These are phyloP conservation scores for Sphagnum magellanicum DNA, from an alignment of 228 moss, liverwort and hornwort genomes.

Conservation along the genomic window DNA sequence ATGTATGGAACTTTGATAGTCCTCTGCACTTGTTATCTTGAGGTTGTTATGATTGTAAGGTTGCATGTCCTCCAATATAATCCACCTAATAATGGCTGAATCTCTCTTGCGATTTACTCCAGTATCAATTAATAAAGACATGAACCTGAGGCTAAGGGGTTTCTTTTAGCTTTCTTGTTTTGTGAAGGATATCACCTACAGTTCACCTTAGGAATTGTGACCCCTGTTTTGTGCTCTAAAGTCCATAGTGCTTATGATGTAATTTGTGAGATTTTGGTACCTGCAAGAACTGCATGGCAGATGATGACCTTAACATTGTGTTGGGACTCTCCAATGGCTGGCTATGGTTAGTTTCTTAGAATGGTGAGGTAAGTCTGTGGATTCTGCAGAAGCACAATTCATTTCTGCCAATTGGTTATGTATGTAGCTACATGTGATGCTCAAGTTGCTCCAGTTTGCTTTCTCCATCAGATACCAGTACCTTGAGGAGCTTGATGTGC, in stretches of 20 bases:
- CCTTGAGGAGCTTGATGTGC: no score
- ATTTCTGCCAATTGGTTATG: background rate
- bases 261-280: background rate
- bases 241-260: background rate
- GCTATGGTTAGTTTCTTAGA: constrained; percentile 69
- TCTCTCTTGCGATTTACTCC: no score
- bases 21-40: no score
- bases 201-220: background rate
- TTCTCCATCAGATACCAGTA: no score
- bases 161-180: no score
- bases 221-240: background rate
- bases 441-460: no score
- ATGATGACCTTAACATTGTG: constrained; percentile 48
- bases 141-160: no score
- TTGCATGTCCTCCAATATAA: no score
- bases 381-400: background rate
- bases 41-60: no score
- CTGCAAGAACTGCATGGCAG: constrained; percentile 67
- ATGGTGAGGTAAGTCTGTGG: constrained; percentile 44
- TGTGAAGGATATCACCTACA: background rate
- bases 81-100: no score
- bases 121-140: no score
- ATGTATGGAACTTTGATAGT: background rate
- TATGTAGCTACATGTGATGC: no score
- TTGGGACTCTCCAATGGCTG: constrained; percentile 64